phyloP scores from a whole-genome alignment of 2,329 filamentous ascomycete genomes.

The Tolypocladium pustulatum region DNA sequence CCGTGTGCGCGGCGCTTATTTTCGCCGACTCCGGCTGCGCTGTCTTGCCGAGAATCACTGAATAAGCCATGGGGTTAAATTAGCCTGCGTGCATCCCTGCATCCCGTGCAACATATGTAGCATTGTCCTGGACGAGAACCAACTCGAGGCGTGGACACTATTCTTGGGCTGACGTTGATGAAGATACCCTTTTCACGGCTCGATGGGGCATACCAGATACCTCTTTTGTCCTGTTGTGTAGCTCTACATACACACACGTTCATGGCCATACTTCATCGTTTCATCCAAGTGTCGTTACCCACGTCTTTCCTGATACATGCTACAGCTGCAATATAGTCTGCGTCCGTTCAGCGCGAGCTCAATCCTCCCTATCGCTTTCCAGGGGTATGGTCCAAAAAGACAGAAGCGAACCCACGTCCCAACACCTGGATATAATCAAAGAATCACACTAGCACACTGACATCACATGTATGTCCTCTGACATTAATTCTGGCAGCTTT shows the following conservation, averaged over 20 bases:
- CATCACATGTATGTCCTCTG: background rate
- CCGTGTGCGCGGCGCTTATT: conserved; percentile 3
- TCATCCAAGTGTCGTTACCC: background rate
- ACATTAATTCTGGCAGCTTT: background rate
- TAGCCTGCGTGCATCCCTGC: conserved; percentile 1
- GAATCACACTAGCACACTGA: background rate
- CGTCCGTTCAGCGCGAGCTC: background rate
- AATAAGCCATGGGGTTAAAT: background rate
- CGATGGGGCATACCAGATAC: too few relatives aligned
- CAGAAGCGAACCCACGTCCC: background rate
- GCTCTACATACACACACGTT: background rate
- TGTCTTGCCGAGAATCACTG: conserved; percentile 2
- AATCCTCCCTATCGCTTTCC: background rate
- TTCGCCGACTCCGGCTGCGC: conserved; percentile 4
- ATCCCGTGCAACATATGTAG: background rate
- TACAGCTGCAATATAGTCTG: background rate
- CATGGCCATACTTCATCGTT: background rate
- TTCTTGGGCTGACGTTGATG: background rate
- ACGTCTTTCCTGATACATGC: background rate
- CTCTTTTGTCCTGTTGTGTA: background rate
- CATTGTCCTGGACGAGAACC: background rate
- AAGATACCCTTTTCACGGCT: background rate
- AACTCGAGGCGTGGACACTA: background rate
- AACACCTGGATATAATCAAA: background rate
- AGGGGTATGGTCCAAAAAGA: background rate